Conservation (phyloP, 164 flowering plant species). For the Aristolochia contorta region DNA sequence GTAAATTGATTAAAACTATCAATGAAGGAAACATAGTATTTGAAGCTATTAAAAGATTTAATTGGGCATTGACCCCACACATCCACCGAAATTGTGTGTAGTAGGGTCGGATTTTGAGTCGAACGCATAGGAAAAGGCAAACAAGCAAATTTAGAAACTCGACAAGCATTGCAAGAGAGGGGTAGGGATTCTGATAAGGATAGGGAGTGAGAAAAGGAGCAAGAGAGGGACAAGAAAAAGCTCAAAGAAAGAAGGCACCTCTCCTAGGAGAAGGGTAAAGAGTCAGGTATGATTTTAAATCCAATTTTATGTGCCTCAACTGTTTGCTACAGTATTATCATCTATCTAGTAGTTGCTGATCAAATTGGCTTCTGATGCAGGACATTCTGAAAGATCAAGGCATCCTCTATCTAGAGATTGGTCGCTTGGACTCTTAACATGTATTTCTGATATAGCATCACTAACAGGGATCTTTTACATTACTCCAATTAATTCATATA, state of each 20-base stretch:
- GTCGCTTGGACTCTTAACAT: background rate
- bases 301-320: background rate
- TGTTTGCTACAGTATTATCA: background rate
- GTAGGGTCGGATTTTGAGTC: too few species aligned
- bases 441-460: background rate
- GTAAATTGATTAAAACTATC: too few species aligned
- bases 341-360: background rate
- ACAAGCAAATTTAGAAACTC: too few species aligned
- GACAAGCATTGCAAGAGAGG: too few species aligned
- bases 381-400: constrained; percentile 61
- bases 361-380: constrained; percentile 24
- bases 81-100: too few species aligned
- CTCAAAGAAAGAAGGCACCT: constrained; percentile 55
- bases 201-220: constrained; percentile 22
- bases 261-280: constrained; percentile 56
- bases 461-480: too few species aligned
- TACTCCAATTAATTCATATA: background rate
- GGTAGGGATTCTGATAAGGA: constrained; percentile 72
- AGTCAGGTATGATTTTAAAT: constrained; percentile 28
- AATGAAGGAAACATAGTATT: too few species aligned
- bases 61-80: too few species aligned
- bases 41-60: too few species aligned
- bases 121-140: too few species aligned
- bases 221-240: constrained; percentile 48
- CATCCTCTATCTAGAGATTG: constrained; percentile 76